Conservation (phyloP, 2,329 filamentous ascomycete species). For the Immersiporthe knoxdaviesiana region DNA sequence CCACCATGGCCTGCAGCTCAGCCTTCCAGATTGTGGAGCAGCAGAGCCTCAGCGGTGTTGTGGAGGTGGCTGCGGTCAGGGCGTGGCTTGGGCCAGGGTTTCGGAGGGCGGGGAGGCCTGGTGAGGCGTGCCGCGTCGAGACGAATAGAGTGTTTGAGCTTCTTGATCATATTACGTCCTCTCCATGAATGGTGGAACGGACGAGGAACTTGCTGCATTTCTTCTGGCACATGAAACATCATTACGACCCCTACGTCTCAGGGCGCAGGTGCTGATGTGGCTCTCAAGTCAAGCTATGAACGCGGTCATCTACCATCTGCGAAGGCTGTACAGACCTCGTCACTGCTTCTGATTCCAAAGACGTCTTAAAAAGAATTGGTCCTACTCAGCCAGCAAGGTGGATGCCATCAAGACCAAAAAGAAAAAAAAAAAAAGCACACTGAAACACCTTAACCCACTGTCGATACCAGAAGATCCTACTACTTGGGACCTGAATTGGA, state of each 20-base stretch:
- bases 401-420: conserved; percentile 14
- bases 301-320: not conserved
- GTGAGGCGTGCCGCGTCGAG: conserved; percentile 28
- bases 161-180: conserved; percentile 27
- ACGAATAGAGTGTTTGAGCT: conserved; percentile 27
- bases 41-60: conserved; percentile 37
- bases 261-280: not conserved
- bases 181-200: conserved; percentile 4
- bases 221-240: not conserved
- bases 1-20: conserved; percentile 39
- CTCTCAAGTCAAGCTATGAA: not conserved
- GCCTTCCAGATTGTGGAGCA: conserved; percentile 40
- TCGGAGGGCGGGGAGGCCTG: conserved; percentile 16
- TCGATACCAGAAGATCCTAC: not conserved
- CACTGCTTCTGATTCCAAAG: not conserved
- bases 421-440: too few species aligned
- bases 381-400: conserved; percentile 8
- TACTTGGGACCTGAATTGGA: not conserved
- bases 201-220: not conserved
- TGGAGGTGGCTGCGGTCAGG: conserved; percentile 25
- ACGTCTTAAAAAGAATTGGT: not conserved
- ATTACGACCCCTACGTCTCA: not conserved
- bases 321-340: not conserved
- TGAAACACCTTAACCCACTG: not conserved
- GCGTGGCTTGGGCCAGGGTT: conserved; percentile 28